These are phyloP conservation scores for Termitomyces sp. DNA, from an alignment of 768 basidiomycete genomes.

Conservation along the genomic window DNA sequence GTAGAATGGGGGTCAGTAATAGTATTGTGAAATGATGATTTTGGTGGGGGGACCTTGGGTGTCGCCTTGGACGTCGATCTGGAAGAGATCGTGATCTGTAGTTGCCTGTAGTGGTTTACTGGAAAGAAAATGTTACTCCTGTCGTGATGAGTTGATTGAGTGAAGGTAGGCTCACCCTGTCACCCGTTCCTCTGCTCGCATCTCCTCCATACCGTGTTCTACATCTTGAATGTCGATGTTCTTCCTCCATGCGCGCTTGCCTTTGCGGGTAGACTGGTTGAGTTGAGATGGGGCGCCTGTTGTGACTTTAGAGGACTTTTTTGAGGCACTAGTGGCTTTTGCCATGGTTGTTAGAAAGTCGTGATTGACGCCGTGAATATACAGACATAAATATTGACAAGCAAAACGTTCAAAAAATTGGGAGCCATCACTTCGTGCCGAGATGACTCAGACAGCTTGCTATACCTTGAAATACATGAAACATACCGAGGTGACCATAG, in stretches of 20 bases:
- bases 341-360: too few relatives aligned
- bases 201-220: slow-evolving; percentile 69
- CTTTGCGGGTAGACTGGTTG: slow-evolving; percentile 76
- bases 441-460: too few relatives aligned
- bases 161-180: slow-evolving; percentile 51
- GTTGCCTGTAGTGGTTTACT: slow-evolving; percentile 63
- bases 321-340: too few relatives aligned
- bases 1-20: too few relatives aligned
- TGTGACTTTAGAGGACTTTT: slow-evolving; percentile 21
- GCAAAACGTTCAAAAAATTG: too few relatives aligned
- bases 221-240: slow-evolving; percentile 84
- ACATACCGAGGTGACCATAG: too few relatives aligned
- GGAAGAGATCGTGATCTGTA: slow-evolving; percentile 72
- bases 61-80: slow-evolving; percentile 78
- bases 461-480: too few relatives aligned
- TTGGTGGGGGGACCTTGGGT: too few relatives aligned
- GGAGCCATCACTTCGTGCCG: too few relatives aligned
- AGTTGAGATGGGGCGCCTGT: slow-evolving; percentile 59
- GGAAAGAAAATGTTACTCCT: too few relatives aligned
- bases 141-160: too few relatives aligned
- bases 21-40: not conserved
- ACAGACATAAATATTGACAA: slow-evolving; percentile 5
- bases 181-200: slow-evolving; percentile 78
- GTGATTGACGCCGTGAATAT: not conserved
- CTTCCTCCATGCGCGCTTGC: slow-evolving; percentile 93